These are phyloP conservation scores for Polygonum maritimum DNA, from an alignment of 148 eudicot species.

Conservation along the genomic window DNA sequence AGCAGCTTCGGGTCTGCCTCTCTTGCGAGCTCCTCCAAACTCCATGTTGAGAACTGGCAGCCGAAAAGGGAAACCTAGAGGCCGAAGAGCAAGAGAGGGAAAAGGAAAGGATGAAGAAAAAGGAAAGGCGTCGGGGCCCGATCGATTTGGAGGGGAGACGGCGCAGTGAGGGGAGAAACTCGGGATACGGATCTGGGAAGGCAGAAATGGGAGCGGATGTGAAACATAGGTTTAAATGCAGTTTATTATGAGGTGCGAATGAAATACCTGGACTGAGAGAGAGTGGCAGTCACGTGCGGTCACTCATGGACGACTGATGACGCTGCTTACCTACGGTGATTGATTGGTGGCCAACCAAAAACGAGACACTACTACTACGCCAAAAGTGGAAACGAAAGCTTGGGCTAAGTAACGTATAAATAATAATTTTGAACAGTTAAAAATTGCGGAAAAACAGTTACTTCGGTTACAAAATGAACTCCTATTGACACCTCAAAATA, in stretches of 20 bases:
- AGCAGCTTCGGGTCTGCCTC: constrained; percentile 34
- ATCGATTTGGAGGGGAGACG: constrained; percentile 2
- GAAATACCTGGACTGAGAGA: neutral
- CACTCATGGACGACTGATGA: neutral
- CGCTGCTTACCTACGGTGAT: neutral
- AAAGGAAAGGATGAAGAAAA: neutral
- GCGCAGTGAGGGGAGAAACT: neutral
- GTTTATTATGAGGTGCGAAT: constrained; percentile 7
- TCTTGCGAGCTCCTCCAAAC: constrained; percentile 50
- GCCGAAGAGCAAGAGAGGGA: too few relatives aligned
- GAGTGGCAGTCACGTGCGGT: neutral
- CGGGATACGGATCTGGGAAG: neutral
- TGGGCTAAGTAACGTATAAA: too few relatives aligned
- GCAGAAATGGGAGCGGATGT: constrained; percentile 12
- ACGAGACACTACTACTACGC: too few relatives aligned
- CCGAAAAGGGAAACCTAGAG: neutral
- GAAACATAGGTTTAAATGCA: constrained; percentile 19
- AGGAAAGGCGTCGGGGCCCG: neutral
- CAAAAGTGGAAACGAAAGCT: too few relatives aligned
- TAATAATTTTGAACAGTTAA: too few relatives aligned
- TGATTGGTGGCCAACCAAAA: too few relatives aligned
- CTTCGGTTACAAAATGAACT: too few relatives aligned
- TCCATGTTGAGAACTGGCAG: constrained; percentile 29
- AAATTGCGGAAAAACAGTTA: too few relatives aligned
- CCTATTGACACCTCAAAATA: too few relatives aligned